Conservation (phyloP, 2,329 filamentous ascomycete genomes). For the Trichoderma atrobrunneum region DNA sequence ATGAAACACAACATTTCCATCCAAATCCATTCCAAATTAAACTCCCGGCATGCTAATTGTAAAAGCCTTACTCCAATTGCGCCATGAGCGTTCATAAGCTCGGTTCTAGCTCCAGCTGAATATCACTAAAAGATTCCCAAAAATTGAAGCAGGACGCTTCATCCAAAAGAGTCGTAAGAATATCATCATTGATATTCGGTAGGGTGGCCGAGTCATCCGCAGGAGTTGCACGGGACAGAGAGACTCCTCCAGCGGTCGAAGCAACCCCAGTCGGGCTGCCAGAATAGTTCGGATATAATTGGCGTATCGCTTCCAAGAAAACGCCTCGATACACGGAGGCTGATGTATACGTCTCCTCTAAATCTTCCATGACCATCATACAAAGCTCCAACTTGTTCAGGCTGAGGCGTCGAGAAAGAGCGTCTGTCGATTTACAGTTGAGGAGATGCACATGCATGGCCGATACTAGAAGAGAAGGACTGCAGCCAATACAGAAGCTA, state of each 20-base stretch:
- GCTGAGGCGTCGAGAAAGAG: not conserved
- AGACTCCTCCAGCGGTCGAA: not conserved
- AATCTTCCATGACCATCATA: conserved; percentile 4
- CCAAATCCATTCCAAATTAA: not conserved
- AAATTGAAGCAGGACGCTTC: not conserved
- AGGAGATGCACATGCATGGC: conserved; percentile 8
- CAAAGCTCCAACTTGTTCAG: conserved; percentile 1
- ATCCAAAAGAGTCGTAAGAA: not conserved
- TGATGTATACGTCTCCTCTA: conserved; percentile 1
- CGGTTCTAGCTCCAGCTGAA: not conserved
- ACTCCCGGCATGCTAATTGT: not conserved
- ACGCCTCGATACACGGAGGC: not conserved
- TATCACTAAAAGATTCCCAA: conserved; percentile 4
- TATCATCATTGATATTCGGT: not conserved
- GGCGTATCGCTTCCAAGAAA: not conserved
- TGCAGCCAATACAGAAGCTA: not conserved
- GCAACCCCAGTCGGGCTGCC: not conserved
- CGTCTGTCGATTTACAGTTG: conserved; percentile 3
- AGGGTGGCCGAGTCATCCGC: not conserved
- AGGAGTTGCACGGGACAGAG: not conserved
- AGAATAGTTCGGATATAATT: not conserved
- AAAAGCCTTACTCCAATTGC: not conserved
- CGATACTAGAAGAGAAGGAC: not conserved
- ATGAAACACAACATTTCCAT: not conserved
- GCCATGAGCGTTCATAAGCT: not conserved